Evolutionary conservation across 1,139 yeast genomes (phyloP), one percentile per base, ranked within the genome.

Genomic region (Lizanozyma gosingica): DNA sequence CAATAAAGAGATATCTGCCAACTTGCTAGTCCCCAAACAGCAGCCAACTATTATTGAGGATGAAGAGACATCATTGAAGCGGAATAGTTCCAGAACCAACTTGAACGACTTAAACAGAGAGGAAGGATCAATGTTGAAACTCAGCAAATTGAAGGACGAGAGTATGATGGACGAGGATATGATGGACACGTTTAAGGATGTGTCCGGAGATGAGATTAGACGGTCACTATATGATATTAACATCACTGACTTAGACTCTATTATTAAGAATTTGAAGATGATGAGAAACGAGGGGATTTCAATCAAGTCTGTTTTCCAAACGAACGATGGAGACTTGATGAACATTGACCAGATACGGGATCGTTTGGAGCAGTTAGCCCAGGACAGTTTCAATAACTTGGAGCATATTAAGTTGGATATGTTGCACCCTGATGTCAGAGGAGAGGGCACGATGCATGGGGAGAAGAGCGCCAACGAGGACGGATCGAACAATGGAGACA

Each of bases 181-280:
- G 18, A 44, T 41, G 2, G 51, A 50, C 14, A 41, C 50, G 2
- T 6, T 22, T 6, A 47, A 48, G 2, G 52, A 55, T 1, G 43
- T 63, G 11, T 57, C 68, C 2, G 74, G 74, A 2, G 74, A 70
- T 44, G 70, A 69, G 33, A 62, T 70, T 37, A 52, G 73, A n/a
- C 52, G 57, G 43, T 60, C 55, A 42, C 53, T 70, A 34, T 50
- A 57, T 41, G 55, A 22, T 11, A 22, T 22, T 11, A 22, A 65
- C 45, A 55, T 67, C 35, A 54, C 56, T n/a, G 73, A 67, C 44
- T 53, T 70, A 41, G 69, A 66, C 41, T 57, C 59, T 38, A 55
- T 67, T 15, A 60, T 67, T 14, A 56, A 52, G 4, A 59, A 62
- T 41, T 59, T 70, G 39, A 59, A 54, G n/a, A 48, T 49, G 9